phyloP scores from a whole-genome alignment of 208 protist species.

The Acanthamoeba lugdunensis region DNA sequence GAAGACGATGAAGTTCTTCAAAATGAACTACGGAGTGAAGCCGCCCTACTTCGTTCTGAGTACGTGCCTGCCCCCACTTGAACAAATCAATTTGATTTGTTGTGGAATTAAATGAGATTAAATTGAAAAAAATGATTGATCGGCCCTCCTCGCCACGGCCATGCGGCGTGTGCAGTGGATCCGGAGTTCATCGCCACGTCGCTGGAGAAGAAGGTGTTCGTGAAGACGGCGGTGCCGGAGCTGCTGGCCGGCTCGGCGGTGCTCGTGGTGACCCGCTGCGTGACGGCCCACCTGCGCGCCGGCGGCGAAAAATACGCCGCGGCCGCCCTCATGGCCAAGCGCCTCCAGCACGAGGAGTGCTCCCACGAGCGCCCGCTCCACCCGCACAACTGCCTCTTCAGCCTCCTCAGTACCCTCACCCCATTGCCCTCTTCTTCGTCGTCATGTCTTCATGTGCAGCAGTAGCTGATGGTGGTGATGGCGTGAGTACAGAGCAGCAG shows the following conservation, averaged over 20 bases:
- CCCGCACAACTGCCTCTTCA: conserved; percentile 45
- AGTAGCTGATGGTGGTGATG: background rate
- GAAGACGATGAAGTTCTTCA: conserved; percentile 62
- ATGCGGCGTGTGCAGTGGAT: conserved; percentile 25
- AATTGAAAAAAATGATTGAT: background rate
- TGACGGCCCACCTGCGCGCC: conserved; percentile 3
- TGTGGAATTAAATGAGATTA: background rate
- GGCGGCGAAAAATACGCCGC: conserved; percentile 26
- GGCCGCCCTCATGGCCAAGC: conserved; percentile 59
- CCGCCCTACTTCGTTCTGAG: conserved; percentile 21
- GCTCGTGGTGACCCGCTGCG: conserved; percentile 57
- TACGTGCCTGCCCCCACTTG: background rate
- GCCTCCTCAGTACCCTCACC: conserved; percentile 5
- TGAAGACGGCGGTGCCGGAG: conserved; percentile 52
- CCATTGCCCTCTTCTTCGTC: background rate
- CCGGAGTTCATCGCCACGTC: conserved; percentile 52
- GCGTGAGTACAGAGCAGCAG: background rate
- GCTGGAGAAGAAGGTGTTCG: conserved; percentile 54
- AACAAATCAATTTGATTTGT: background rate
- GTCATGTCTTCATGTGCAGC: background rate
- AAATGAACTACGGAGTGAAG: conserved; percentile 1
- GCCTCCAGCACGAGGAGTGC: conserved; percentile 58
- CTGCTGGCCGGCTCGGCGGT: background rate
- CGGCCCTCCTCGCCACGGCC: background rate
- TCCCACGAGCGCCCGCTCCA: background rate